Evolutionary conservation across 495 filamentous ascomycete species (phyloP), one percentile per base, ranked within the genome.

Genomic region (Trichoderma parareesei): DNA sequence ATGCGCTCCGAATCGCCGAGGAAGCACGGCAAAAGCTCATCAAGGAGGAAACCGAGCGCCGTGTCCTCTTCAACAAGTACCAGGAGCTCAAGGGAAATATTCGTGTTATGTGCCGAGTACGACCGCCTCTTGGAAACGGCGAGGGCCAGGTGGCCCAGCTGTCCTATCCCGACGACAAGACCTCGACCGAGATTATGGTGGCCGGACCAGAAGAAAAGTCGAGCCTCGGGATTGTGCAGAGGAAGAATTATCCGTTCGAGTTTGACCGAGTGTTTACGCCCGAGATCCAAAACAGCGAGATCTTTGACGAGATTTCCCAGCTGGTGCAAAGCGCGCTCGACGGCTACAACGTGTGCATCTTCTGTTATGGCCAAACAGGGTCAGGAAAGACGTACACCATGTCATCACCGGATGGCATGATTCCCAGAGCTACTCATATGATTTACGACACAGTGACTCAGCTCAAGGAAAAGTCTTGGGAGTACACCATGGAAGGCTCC

Each of bases 31-130:
- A 91, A 65, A 97, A 93, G 71, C 77, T 99, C 38, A 88, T 94
- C 61, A 88, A 85, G 64, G 94, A 99, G 73, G 94, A 99, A 73
- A 95, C 90, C 1, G 77, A 96, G 33, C 84, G 94, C 38, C 86
- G 95, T 44, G 93, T 94, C 69, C 84, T 99, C 10, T 96, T 97
- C 78, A 97, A 98, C 72, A 93, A 96, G 73, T 92, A 98, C 43
- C 93, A 98, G 72, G 95, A 99, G 69, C 82, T 99, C n/a, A 97
- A 97, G 75, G 94, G 94, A 64, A 99, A 99, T 69, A 99, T 99
- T 68, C 90, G 94, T 10, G 94, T 99, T 46, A 98, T 98, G 82
- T 97, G 93, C 73, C 87, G 94, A 70, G 93, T 97, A 40, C 90
- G 95, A n/a, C 94, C 95, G 3, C 79, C 89, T 0, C 79, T 94